Evolutionary conservation across 306 rosid species (phyloP).

Genomic region (Trichosanthes truncata): DNA sequence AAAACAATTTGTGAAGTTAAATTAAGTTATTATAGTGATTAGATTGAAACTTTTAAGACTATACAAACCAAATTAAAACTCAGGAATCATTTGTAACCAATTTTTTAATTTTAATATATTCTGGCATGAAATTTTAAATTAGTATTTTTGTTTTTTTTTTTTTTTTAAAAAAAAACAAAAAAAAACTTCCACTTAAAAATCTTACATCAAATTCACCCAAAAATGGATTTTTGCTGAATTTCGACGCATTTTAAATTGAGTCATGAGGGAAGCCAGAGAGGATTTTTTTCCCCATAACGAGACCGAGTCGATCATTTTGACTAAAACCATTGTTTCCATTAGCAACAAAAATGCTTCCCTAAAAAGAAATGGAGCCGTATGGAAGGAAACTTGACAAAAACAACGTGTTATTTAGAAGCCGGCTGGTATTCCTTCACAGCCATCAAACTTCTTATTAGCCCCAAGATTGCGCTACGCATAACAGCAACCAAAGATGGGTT

Average conservation of each 20-base stretch:
- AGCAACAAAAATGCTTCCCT: not conserved
- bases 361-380: not conserved
- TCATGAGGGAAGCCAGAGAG: not conserved
- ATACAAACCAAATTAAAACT: no score
- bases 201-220: not conserved
- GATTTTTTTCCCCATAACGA: no score
- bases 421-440: conserved; percentile 19
- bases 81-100: no score
- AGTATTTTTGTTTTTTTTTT: no score
- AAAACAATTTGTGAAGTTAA: no score
- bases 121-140: no score
- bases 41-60: no score
- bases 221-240: not conserved
- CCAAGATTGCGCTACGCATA: conserved; percentile 54
- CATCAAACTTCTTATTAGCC: conserved; percentile 56
- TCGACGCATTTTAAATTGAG: not conserved
- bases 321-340: not conserved
- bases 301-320: not conserved
- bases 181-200: not conserved
- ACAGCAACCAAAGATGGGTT: conserved; percentile 39
- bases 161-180: no score
- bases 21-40: no score
- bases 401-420: not conserved
- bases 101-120: no score
- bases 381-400: not conserved